Evolutionary conservation across 257 asterid genomes (phyloP).

Genomic region (Jacaranda mimosifolia): DNA sequence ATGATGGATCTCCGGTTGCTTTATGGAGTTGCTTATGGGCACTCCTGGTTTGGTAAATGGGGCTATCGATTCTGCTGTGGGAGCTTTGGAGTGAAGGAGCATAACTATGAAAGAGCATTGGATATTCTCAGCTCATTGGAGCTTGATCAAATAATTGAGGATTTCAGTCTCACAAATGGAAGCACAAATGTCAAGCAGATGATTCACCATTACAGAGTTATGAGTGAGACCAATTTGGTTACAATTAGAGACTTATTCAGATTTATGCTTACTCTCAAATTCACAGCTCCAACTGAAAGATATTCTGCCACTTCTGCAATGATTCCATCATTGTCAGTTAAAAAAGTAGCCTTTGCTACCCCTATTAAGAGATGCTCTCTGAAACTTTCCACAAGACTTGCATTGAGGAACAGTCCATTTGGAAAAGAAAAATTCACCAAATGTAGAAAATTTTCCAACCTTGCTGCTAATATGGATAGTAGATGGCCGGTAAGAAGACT

Average conservation of each 20-base stretch:
- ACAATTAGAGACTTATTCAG: conserved; percentile 74
- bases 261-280: conserved; percentile 67
- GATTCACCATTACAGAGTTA: conserved; percentile 60
- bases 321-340: conserved; percentile 30
- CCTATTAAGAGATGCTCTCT: conserved; percentile 40
- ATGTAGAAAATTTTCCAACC: conserved; percentile 69
- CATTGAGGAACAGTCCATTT: conserved; percentile 37
- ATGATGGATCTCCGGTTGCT: conserved; percentile 82
- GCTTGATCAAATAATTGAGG: conserved; percentile 63
- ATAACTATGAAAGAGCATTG: conserved; percentile 69
- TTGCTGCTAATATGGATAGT: conserved; percentile 81
- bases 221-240: conserved; percentile 61
- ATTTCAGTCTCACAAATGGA: conserved; percentile 48
- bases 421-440: conserved; percentile 53
- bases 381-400: conserved; percentile 38
- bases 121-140: conserved; percentile 68
- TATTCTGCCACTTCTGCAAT: conserved; percentile 13
- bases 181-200: conserved; percentile 52
- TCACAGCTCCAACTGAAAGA: conserved; percentile 42
- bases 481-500: conserved; percentile 92
- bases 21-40: conserved; percentile 86
- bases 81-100: conserved; percentile 86
- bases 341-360: background rate
- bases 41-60: conserved; percentile 95
- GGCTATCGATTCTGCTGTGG: conserved; percentile 85